Percentiles rank a stretch among this genome's conserved stretches.
These are phyloP conservation scores for Pichia occidentalis DNA, from an alignment of 805 yeast genomes.

Conservation along the genomic window DNA sequence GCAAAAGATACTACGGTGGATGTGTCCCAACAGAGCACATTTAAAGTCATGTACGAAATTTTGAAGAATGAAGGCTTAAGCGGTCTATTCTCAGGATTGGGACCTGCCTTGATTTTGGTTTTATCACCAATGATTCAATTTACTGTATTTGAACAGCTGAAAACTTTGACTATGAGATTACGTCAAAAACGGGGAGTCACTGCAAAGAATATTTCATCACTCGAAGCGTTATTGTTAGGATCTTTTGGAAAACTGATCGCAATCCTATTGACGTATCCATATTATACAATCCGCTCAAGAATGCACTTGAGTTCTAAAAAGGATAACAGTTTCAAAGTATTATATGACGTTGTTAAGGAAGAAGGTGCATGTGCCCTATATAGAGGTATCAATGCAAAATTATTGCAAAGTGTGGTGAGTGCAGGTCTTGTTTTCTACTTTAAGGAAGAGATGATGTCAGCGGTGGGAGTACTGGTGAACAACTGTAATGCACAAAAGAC, in stretches of 20 bases:
- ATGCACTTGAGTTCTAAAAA: slow-evolving; percentile 57
- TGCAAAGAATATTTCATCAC: slow-evolving; percentile 51
- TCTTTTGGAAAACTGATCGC: slow-evolving; percentile 87
- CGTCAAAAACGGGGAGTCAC: slow-evolving; percentile 15
- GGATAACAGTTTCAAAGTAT: slow-evolving; percentile 33
- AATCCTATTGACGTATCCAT: slow-evolving; percentile 86
- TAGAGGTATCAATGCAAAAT: slow-evolving; percentile 73
- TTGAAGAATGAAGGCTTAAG: slow-evolving; percentile 61
- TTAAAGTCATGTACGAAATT: slow-evolving; percentile 55
- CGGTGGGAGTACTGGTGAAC: slow-evolving; percentile 1
- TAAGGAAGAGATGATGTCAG: slow-evolving; percentile 68
- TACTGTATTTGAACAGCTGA: slow-evolving; percentile 83
- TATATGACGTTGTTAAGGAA: slow-evolving; percentile 50
- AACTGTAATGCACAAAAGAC: background rate
- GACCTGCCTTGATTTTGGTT: slow-evolving; percentile 83
- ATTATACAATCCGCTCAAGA: slow-evolving; percentile 82
- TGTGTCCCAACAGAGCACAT: slow-evolving; percentile 36
- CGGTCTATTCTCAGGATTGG: slow-evolving; percentile 75
- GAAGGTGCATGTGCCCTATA: slow-evolving; percentile 78
- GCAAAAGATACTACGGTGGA: slow-evolving; percentile 5
- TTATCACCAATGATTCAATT: slow-evolving; percentile 87
- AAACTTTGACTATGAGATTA: slow-evolving; percentile 50
- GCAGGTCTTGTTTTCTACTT: slow-evolving; percentile 88
- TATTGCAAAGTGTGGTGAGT: slow-evolving; percentile 76
- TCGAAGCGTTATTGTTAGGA: slow-evolving; percentile 80